phyloP scores from a whole-genome alignment of 2,329 filamentous ascomycete genomes.

The Ophiostoma pallidulum region DNA sequence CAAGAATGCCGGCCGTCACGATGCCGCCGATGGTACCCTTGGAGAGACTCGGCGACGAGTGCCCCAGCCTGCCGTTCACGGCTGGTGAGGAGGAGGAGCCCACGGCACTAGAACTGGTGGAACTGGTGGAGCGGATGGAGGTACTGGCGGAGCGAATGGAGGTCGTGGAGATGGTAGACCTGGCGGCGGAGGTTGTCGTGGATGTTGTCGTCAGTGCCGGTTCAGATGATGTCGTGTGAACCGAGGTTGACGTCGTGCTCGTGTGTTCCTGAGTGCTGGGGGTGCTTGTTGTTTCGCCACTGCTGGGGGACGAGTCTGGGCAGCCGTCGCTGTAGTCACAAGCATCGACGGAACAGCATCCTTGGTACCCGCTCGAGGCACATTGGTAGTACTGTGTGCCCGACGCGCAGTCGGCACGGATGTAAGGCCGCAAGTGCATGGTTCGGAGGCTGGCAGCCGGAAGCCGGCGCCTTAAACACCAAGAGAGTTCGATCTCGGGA shows the following conservation, averaged over 20 bases:
- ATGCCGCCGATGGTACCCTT: slow-evolving; percentile 27
- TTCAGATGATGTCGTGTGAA: not conserved
- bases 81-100: too few species aligned
- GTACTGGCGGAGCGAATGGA: not conserved
- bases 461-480: too few species aligned
- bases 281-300: not conserved
- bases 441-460: too few species aligned
- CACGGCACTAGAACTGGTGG: too few species aligned
- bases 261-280: not conserved
- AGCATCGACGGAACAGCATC: slow-evolving; percentile 37
- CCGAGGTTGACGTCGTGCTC: not conserved
- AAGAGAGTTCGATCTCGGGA: too few species aligned
- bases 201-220: not conserved
- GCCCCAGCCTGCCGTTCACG: too few species aligned
- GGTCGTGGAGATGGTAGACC: not conserved
- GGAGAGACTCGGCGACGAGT: slow-evolving; percentile 16
- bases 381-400: slow-evolving; percentile 31
- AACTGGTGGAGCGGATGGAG: slow-evolving; percentile 7
- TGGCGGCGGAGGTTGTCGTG: not conserved
- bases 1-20: slow-evolving; percentile 22
- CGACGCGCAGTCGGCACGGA: slow-evolving; percentile 20
- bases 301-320: slow-evolving; percentile 15
- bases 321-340: slow-evolving; percentile 28
- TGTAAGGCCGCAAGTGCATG: slow-evolving; percentile 8
- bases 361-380: slow-evolving; percentile 26